phyloP scores from a whole-genome alignment of 768 basidiomycete species.

The Lactifluus subvellereus region DNA sequence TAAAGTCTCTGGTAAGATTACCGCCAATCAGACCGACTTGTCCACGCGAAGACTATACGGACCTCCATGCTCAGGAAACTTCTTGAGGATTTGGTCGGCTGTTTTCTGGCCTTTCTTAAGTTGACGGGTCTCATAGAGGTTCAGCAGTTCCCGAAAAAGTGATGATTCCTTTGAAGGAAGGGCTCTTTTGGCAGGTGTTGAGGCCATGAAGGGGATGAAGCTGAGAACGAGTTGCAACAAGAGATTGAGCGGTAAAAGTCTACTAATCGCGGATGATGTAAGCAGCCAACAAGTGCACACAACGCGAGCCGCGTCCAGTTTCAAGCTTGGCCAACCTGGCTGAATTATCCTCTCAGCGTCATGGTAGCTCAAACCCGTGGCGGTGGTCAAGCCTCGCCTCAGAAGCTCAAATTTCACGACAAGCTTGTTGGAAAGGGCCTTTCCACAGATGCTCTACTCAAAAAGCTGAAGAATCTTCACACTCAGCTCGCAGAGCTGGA shows the following conservation, averaged over 20 bases:
- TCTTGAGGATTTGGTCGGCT: slow-evolving; percentile 91
- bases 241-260: too few species aligned
- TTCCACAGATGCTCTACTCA: slow-evolving; percentile 76
- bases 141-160: slow-evolving; percentile 82
- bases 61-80: slow-evolving; percentile 96
- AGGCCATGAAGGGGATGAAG: slow-evolving; percentile 18
- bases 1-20: slow-evolving; percentile 63
- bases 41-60: slow-evolving; percentile 11
- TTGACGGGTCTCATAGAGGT: slow-evolving; percentile 82
- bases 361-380: slow-evolving; percentile 77
- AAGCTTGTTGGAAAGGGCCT: slow-evolving; percentile 74
- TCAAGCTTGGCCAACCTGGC: neutral
- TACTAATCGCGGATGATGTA: slow-evolving; percentile 1
- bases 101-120: slow-evolving; percentile 87
- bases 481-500: slow-evolving; percentile 75
- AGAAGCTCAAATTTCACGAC: slow-evolving; percentile 72
- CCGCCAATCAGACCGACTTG: slow-evolving; percentile 14
- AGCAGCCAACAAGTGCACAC: slow-evolving; percentile 14
- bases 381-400: slow-evolving; percentile 44
- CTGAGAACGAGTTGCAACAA: neutral
- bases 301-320: slow-evolving; percentile 23
- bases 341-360: slow-evolving; percentile 17
- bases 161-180: slow-evolving; percentile 79
- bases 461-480: slow-evolving; percentile 79
- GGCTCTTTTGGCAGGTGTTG: slow-evolving; percentile 40